Evolutionary conservation across 345 rosid species (phyloP).

Genomic region (Chamaenerion angustifolium): DNA sequence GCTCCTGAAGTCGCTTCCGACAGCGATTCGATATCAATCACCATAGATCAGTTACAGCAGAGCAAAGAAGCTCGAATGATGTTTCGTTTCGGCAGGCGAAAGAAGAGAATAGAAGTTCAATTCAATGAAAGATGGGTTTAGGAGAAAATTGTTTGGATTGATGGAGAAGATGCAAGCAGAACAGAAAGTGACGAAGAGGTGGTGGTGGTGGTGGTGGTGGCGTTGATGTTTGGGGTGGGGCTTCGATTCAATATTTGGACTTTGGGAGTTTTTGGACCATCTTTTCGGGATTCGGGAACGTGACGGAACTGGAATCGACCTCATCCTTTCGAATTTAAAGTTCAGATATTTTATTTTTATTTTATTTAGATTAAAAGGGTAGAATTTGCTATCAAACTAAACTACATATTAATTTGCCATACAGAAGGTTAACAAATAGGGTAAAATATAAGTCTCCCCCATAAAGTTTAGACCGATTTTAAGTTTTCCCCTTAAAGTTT

Average conservation of each 20-base stretch:
- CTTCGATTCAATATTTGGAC: not conserved
- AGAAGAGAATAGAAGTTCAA: not conserved
- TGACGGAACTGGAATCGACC: not conserved
- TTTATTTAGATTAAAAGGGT: no score
- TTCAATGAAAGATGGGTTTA: not conserved
- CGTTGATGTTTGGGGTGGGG: not conserved
- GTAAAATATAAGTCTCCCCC: no score
- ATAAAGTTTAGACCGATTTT: no score
- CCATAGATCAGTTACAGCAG: conserved; percentile 16
- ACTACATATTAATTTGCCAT: no score
- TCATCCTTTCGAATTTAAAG: no score
- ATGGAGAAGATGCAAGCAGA: not conserved
- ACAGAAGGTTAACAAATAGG: no score
- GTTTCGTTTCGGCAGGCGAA: not conserved
- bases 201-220: not conserved
- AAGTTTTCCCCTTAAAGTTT: no score
- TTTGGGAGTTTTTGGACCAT: not conserved
- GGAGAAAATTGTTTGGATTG: not conserved
- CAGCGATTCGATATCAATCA: conserved; percentile 47
- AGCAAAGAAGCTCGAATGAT: no score
- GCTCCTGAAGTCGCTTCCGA: conserved; percentile 81
- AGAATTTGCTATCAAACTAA: no score
- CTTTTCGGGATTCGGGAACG: conserved; percentile 24
- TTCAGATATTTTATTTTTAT: no score
- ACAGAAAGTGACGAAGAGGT: conserved; percentile 5